Evolutionary conservation across 2,329 filamentous ascomycete genomes (phyloP).

Genomic region (Chaetomiaceae sp.): DNA sequence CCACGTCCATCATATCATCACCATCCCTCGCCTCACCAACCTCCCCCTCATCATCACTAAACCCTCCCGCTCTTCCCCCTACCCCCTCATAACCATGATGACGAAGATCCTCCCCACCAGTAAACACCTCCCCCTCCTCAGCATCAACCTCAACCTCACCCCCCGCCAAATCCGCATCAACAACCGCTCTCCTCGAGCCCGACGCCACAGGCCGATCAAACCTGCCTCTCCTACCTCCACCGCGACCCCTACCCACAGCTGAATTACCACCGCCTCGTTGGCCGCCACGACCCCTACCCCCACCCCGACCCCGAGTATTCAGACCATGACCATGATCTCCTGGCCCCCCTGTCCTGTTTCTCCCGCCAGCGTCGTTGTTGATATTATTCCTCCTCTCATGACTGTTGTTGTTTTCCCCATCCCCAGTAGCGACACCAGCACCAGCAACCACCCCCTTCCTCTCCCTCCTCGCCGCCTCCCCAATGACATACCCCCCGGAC

Average conservation of each 20-base stretch:
- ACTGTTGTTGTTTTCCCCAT: not conserved
- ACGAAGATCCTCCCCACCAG: conserved; percentile 23
- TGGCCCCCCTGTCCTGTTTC: no score
- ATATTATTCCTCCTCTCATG: no score
- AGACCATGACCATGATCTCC: no score
- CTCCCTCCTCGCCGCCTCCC: not conserved
- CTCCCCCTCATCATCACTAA: not conserved
- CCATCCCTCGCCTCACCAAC: not conserved
- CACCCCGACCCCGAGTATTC: no score
- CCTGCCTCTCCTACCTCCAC: conserved; percentile 12
- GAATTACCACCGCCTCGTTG: no score
- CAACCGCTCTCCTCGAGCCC: no score
- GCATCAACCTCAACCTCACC: not conserved
- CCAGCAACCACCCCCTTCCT: not conserved
- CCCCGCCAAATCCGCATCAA: not conserved
- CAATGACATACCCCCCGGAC: conserved; percentile 25
- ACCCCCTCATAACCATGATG: no score
- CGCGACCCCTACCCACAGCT: no score
- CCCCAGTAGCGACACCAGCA: not conserved
- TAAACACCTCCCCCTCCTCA: conserved; percentile 26
- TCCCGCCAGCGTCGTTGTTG: no score
- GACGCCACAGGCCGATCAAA: no score
- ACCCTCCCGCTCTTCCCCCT: not conserved
- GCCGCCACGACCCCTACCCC: no score
- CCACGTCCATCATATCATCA: not conserved